Conservation (phyloP, 2,329 filamentous ascomycete genomes). For the Bisporella sp. region DNA sequence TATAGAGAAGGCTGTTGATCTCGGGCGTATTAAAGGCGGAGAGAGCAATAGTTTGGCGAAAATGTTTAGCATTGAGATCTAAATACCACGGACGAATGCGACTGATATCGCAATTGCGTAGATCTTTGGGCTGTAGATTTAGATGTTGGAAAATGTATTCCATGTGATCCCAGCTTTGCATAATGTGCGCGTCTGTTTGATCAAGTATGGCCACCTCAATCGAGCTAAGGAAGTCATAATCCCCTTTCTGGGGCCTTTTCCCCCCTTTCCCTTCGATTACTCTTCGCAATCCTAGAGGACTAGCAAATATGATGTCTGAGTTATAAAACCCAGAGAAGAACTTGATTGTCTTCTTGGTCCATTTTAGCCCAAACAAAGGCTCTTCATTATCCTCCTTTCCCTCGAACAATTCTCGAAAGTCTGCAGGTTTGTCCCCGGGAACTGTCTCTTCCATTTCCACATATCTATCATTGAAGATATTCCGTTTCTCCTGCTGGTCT, state of each 20-base stretch:
- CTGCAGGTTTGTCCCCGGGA: slow-evolving; percentile 68
- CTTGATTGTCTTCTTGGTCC: slow-evolving; percentile 92
- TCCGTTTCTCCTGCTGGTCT: slow-evolving; percentile 91
- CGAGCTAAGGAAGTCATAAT: slow-evolving; percentile 88
- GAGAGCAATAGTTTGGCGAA: slow-evolving; percentile 80
- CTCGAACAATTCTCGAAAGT: slow-evolving; percentile 83
- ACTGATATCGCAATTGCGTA: slow-evolving; percentile 89
- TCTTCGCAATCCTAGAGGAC: slow-evolving; percentile 81
- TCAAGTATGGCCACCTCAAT: slow-evolving; percentile 88
- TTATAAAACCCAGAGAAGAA: slow-evolving; percentile 94
- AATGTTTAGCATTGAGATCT: slow-evolving; percentile 72
- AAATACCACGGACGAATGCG: slow-evolving; percentile 88
- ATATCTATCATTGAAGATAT: slow-evolving; percentile 83
- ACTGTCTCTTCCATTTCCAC: slow-evolving; percentile 61
- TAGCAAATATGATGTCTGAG: slow-evolving; percentile 90
- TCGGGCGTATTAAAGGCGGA: slow-evolving; percentile 84
- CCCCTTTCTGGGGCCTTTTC: slow-evolving; percentile 48
- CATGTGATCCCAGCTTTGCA: slow-evolving; percentile 98
- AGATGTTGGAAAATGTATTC: slow-evolving; percentile 88
- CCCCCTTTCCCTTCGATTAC: slow-evolving; percentile 70
- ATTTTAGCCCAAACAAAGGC: slow-evolving; percentile 79
- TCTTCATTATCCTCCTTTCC: slow-evolving; percentile 99
- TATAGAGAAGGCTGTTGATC: slow-evolving; percentile 70
- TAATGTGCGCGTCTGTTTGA: slow-evolving; percentile 85
- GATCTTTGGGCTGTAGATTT: slow-evolving; percentile 82